Base-by-base conservation (phyloP, 352 stramenopile species). In the Pythium aphanidermatum region DNA sequence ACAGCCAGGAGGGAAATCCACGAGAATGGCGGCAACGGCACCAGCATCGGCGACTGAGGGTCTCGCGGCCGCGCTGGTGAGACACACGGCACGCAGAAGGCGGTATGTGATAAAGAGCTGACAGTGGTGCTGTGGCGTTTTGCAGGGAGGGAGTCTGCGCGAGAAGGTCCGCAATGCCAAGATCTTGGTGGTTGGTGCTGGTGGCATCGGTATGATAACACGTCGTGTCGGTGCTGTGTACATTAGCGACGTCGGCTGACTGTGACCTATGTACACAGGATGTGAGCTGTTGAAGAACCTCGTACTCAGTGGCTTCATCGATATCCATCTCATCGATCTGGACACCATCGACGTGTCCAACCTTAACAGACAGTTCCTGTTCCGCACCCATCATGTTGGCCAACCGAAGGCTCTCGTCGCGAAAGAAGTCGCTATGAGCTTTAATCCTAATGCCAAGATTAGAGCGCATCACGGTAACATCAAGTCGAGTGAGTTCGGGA, bases 281-380 rank as follows among this genome's bases (percentile, higher is more conserved):
- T 99, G 97, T 65, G 97, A 99, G 59, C 67, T 99, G 37, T 73
- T 99, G 19, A 99, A 99, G 74, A 99, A 99, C 68, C 71, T 99
- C 27, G 95, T 98, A 32, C 72, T 99, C 4, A 96, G 74, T 32
- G 97, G 97, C 19, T 99, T 99, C 68, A 65, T 73, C 23, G 49
- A 91, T 52, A 88, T 96, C 59, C 65, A 89, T 34, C 58, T 98
- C 9, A 96, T 99, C 48, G 97, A 99, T 65, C 64, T 99, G 30
- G 97, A 99, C 70, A 99, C 96, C 23, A 99, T 99, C 62, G 97
- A 99, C 70, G 96, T 99, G 48, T 99, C 95, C 17, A 99, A 99
- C 70, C 70, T 99, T 42, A 99, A 99, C 74, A 87, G 97, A 13
- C 97, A 99, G 71, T 99, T 99, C 51, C 74, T 99, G 7, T 99